Evolutionary conservation across 2,329 filamentous ascomycete genomes (phyloP).

Genomic region (Cladosporium sp.): DNA sequence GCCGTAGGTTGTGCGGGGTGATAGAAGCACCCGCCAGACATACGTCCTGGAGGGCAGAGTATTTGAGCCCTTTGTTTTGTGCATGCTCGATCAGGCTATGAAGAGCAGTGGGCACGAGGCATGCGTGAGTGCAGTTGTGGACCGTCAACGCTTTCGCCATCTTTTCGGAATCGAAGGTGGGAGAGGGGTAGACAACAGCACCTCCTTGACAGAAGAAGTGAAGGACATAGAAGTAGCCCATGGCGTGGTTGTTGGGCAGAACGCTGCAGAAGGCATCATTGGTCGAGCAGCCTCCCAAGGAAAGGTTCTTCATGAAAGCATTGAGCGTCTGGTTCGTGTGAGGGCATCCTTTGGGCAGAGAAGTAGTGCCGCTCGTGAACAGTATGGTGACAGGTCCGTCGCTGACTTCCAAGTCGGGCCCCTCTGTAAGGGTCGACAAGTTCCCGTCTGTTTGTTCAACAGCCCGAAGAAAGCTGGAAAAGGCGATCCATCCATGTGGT

Average conservation of each 20-base stretch:
- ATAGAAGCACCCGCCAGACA: background rate
- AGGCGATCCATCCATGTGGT: background rate
- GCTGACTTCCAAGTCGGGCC: background rate
- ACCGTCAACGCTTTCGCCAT: background rate
- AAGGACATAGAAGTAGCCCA: slow-evolving; percentile 3
- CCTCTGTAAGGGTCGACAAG: background rate
- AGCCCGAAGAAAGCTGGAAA: background rate
- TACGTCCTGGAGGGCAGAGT: background rate
- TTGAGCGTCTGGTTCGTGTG: slow-evolving; percentile 9
- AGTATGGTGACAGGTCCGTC: background rate
- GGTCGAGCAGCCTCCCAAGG: background rate
- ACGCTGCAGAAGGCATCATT: background rate
- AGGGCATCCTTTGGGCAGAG: slow-evolving; percentile 13
- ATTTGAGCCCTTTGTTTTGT: background rate
- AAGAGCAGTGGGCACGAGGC: background rate
- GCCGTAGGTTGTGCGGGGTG: background rate
- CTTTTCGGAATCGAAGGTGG: background rate
- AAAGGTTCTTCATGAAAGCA: slow-evolving; percentile 6
- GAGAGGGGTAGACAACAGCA: background rate
- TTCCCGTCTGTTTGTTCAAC: background rate
- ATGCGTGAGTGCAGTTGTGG: background rate
- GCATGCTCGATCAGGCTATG: slow-evolving; percentile 2
- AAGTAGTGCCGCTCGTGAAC: slow-evolving; percentile 15
- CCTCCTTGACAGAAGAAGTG: slow-evolving; percentile 1
- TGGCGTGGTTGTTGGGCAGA: background rate